Conservation (phyloP, 495 filamentous ascomycete species). For the Recurvomyces mirabilis region DNA sequence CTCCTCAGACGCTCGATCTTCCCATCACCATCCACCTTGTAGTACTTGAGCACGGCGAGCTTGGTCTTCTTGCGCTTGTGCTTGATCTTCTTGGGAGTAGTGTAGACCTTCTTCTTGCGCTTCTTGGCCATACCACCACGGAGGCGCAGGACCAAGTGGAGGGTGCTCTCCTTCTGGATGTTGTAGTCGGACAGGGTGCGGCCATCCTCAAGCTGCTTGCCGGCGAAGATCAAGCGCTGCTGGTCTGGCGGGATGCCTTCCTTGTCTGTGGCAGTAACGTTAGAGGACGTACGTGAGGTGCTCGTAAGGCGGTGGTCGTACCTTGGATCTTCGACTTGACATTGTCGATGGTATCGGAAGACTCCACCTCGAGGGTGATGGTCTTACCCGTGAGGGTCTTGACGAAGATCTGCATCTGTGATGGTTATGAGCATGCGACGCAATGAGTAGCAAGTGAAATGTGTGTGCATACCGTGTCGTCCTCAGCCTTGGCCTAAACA, state of each 20-base stretch:
- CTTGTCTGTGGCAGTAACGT: too few relatives aligned
- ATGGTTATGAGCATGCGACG: too few relatives aligned
- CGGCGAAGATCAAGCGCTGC: conserved; percentile 99
- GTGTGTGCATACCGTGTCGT: conserved; percentile 1
- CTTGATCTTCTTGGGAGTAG: conserved; percentile 99
- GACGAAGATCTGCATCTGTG: conserved; percentile 99
- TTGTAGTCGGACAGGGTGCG: conserved; percentile 99
- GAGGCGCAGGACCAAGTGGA: conserved; percentile 95
- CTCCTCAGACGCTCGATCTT: conserved; percentile 99
- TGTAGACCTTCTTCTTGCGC: conserved; percentile 99
- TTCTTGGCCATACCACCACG: conserved; percentile 98
- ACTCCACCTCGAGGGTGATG: conserved; percentile 99
- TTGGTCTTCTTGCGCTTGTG: conserved; percentile 99
- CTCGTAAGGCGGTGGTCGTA: too few relatives aligned
- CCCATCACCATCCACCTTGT: conserved; percentile 98
- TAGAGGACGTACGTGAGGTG: too few relatives aligned
- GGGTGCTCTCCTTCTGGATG: conserved; percentile 99
- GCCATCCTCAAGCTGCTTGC: conserved; percentile 99
- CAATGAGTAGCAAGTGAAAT: neutral
- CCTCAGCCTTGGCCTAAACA: conserved; percentile 4
- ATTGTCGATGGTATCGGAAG: conserved; percentile 99
- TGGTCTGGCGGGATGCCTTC: conserved; percentile 99
- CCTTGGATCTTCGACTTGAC: conserved; percentile 93
- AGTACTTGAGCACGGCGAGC: conserved; percentile 99
- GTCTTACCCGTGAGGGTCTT: conserved; percentile 99